These are phyloP conservation scores for Haplosporangium gracile DNA, from an alignment of 192 early-diverging fungal genomes.

Conservation along the genomic window DNA sequence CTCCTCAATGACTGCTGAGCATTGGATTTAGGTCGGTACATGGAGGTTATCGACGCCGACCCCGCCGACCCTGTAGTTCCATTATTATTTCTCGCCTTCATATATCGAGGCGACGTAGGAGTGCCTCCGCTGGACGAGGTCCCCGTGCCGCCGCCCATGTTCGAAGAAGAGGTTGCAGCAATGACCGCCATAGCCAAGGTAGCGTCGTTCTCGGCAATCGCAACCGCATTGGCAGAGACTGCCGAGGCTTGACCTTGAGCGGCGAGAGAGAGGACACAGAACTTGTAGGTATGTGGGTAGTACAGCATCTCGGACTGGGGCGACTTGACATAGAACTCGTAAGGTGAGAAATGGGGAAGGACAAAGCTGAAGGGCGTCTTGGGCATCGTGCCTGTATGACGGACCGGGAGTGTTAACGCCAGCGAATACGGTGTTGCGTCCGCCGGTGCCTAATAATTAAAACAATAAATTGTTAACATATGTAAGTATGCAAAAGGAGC, in stretches of 20 bases:
- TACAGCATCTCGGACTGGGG: slow-evolving; percentile 62
- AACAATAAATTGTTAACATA: background rate
- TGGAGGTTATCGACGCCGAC: slow-evolving; percentile 6
- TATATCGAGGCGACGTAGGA: background rate
- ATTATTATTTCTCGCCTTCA: background rate
- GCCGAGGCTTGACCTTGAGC: slow-evolving; percentile 33
- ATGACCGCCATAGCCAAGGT: too few relatives aligned
- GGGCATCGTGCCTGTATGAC: slow-evolving; percentile 35
- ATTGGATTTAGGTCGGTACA: background rate
- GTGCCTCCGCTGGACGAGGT: background rate
- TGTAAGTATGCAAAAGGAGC: background rate
- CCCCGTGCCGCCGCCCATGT: background rate
- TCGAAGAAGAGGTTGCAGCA: background rate
- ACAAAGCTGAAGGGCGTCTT: slow-evolving; percentile 61
- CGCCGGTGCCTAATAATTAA: slow-evolving; percentile 21
- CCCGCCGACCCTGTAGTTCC: background rate
- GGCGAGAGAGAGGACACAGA: slow-evolving; percentile 48
- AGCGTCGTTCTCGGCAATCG: slow-evolving; percentile 23
- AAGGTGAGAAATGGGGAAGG: slow-evolving; percentile 46
- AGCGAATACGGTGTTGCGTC: slow-evolving; percentile 53
- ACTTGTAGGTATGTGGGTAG: slow-evolving; percentile 61
- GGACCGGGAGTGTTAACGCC: slow-evolving; percentile 53
- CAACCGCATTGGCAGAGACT: slow-evolving; percentile 20
- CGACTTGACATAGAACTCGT: slow-evolving; percentile 65
- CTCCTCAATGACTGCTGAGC: background rate